These are phyloP conservation scores for Russula vinacea DNA, from an alignment of 768 basidiomycete species.

Conservation along the genomic window DNA sequence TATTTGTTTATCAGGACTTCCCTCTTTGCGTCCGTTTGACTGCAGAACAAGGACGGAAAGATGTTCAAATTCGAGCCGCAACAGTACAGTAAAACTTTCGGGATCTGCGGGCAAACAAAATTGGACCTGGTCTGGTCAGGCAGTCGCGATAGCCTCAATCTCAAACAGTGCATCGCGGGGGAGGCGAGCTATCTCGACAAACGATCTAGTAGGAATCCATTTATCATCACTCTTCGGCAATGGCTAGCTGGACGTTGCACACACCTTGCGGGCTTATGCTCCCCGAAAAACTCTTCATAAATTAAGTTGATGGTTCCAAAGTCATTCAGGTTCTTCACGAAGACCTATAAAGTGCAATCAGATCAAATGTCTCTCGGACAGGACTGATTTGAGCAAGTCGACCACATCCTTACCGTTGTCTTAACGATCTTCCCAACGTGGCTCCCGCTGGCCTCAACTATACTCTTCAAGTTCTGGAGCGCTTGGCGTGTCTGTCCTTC, in stretches of 20 bases:
- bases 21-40: background rate
- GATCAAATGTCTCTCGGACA: background rate
- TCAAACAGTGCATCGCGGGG: conserved; percentile 92
- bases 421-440: conserved; percentile 81
- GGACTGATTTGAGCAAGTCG: background rate
- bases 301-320: conserved; percentile 79
- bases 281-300: conserved; percentile 82
- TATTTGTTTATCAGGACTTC: background rate
- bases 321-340: conserved; percentile 90
- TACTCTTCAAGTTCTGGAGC: conserved; percentile 78
- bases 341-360: conserved; percentile 55
- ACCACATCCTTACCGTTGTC: conserved; percentile 64
- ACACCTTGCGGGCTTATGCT: conserved; percentile 84
- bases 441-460: conserved; percentile 81
- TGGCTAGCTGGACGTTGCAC: background rate
- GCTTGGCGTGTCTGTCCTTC: conserved; percentile 81
- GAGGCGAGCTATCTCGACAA: conserved; percentile 84
- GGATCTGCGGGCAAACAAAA: background rate
- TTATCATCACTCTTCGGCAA: background rate
- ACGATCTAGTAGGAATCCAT: conserved; percentile 42
- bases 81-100: background rate
- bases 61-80: background rate
- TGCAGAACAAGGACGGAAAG: background rate
- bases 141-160: conserved; percentile 80
- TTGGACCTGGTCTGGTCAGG: background rate